A percentile compares a stretch with the other conserved stretches of the same genome.
Conservation (phyloP, 2,329 filamentous ascomycete genomes). For the Lasiodiplodia sp. region DNA sequence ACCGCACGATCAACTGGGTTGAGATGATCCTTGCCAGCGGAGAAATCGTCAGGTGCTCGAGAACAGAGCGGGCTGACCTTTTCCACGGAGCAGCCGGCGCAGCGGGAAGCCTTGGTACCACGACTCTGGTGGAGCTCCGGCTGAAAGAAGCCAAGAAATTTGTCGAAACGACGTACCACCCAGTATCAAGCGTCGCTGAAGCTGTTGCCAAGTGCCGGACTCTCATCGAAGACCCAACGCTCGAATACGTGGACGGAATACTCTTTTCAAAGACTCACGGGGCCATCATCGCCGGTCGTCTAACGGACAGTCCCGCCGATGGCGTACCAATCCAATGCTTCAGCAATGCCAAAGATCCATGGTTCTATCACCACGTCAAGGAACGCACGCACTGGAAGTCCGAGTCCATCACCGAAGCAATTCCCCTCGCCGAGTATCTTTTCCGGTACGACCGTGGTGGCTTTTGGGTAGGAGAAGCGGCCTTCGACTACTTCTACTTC, state of each 20-base stretch:
- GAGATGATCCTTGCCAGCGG: slow-evolving; percentile 72
- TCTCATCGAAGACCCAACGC: neutral
- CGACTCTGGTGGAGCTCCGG: slow-evolving; percentile 62
- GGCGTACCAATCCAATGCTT: slow-evolving; percentile 12
- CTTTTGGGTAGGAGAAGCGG: slow-evolving; percentile 68
- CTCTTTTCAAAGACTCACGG: slow-evolving; percentile 54
- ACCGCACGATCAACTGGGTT: slow-evolving; percentile 66
- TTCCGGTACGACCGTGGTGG: slow-evolving; percentile 75
- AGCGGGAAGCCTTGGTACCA: slow-evolving; percentile 70
- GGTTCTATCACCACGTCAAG: slow-evolving; percentile 58
- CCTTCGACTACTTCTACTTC: slow-evolving; percentile 68
- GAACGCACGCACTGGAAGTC: neutral
- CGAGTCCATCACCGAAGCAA: slow-evolving; percentile 56
- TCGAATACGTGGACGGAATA: slow-evolving; percentile 60
- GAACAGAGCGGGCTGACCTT: slow-evolving; percentile 63
- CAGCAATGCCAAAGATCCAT: slow-evolving; percentile 50
- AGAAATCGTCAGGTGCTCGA: slow-evolving; percentile 62
- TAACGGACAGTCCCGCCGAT: slow-evolving; percentile 38
- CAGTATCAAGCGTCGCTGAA: slow-evolving; percentile 4
- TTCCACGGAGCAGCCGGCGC: slow-evolving; percentile 72
- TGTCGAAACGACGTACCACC: slow-evolving; percentile 24
- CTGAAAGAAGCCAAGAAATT: slow-evolving; percentile 38
- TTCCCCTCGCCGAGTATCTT: slow-evolving; percentile 71
- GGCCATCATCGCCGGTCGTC: slow-evolving; percentile 55
- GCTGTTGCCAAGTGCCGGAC: slow-evolving; percentile 8